A percentile compares a stretch with the other conserved stretches of the same genome.
phyloP scores from a whole-genome alignment of 352 stramenopile species.

The Globisporangium takayamanum region DNA sequence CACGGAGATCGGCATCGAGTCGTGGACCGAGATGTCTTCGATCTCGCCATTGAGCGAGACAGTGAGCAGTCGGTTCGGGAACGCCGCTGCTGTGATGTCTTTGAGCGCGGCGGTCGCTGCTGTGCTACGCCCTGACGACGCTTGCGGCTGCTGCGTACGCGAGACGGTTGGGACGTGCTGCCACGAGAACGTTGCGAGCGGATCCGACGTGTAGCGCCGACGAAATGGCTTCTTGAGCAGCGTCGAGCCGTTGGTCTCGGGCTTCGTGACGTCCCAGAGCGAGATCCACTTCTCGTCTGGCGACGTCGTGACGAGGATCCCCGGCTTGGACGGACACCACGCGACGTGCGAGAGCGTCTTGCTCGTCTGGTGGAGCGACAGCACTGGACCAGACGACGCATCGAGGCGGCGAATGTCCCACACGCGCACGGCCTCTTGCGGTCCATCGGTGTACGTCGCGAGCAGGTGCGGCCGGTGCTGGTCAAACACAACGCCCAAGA shows the following conservation, averaged over 20 bases:
- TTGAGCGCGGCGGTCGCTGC: constrained; percentile 18
- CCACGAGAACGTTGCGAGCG: constrained; percentile 77
- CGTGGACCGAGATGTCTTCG: constrained; percentile 85
- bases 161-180: constrained; percentile 33
- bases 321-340: constrained; percentile 78
- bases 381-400: constrained; percentile 44
- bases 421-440: constrained; percentile 79
- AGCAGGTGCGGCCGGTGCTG: constrained; percentile 74
- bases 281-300: constrained; percentile 78
- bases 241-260: constrained; percentile 31
- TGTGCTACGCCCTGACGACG: neutral
- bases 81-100: constrained; percentile 42
- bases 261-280: constrained; percentile 74
- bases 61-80: constrained; percentile 76
- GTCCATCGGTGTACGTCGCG: constrained; percentile 76
- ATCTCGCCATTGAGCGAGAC: constrained; percentile 66
- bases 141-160: constrained; percentile 1
- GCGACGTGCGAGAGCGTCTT: constrained; percentile 73
- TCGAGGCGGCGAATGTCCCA: constrained; percentile 86
- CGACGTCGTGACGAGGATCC: constrained; percentile 73
- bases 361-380: constrained; percentile 67
- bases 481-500: constrained; percentile 79
- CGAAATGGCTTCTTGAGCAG: constrained; percentile 71
- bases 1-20: constrained; percentile 78
- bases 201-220: constrained; percentile 70